Conservation (phyloP, 1,139 yeast genomes). For the Hyphopichia wangnamkhiaoensis region DNA sequence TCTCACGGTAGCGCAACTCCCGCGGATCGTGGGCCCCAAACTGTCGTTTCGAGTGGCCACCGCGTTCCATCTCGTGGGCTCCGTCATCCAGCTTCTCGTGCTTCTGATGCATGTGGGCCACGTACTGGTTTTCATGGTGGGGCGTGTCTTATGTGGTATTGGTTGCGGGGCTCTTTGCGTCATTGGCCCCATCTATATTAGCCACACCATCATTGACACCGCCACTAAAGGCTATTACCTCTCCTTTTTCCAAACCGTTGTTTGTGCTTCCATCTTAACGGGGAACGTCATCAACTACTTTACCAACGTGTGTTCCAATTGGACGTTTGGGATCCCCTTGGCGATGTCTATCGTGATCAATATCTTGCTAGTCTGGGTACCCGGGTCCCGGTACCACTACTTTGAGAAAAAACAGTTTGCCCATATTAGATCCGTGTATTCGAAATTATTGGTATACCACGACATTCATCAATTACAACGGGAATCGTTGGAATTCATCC, state of each 20-base stretch:
- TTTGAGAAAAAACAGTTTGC: background rate
- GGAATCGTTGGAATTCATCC: no score
- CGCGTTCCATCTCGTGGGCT: slow-evolving; percentile 16
- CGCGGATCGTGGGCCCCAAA: slow-evolving; percentile 11
- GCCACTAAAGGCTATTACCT: slow-evolving; percentile 19
- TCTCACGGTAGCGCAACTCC: slow-evolving; percentile 13
- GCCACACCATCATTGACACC: slow-evolving; percentile 18
- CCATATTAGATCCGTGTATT: no score
- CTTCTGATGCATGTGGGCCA: background rate
- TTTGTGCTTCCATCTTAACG: slow-evolving; percentile 23
- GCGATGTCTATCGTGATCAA: slow-evolving; percentile 9
- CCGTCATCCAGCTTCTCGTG: slow-evolving; percentile 14
- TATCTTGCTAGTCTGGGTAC: slow-evolving; percentile 10
- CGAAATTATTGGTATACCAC: no score
- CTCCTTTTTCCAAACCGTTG: slow-evolving; percentile 23
- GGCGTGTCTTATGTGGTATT: slow-evolving; percentile 25
- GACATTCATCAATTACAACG: no score
- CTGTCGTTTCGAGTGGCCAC: slow-evolving; percentile 9
- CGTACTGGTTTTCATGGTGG: slow-evolving; percentile 17
- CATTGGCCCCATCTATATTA: slow-evolving; percentile 27
- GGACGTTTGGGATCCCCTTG: slow-evolving; percentile 7
- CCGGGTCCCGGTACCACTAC: slow-evolving; percentile 12
- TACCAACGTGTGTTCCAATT: slow-evolving; percentile 7
- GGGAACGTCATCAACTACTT: slow-evolving; percentile 18
- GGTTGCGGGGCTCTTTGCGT: slow-evolving; percentile 29